Conservation (phyloP, 192 early-diverging fungal genomes). For the Rhizophagus prolifer region DNA sequence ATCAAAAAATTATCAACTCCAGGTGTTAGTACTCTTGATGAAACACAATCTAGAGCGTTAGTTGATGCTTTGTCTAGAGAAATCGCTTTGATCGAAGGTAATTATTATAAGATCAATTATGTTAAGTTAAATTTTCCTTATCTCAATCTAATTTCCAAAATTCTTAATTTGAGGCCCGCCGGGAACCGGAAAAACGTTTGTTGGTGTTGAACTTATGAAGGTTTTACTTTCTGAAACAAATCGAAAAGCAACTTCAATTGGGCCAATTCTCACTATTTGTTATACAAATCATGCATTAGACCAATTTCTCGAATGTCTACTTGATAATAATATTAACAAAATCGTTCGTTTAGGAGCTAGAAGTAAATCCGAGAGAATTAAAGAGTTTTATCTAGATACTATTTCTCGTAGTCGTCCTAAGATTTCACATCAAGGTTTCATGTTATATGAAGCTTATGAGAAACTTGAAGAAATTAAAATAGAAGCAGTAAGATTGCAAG, state of each 20-base stretch:
- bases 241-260: neutral
- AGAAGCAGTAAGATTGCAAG: neutral
- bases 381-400: constrained; percentile 14
- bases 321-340: constrained; percentile 9
- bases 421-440: neutral
- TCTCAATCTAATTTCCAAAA: neutral
- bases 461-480: neutral
- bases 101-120: neutral
- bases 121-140: neutral
- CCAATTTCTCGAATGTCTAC: constrained; percentile 51
- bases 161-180: constrained; percentile 39
- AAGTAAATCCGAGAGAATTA: constrained; percentile 35
- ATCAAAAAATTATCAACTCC: constrained; percentile 14
- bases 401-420: neutral
- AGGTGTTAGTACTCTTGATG: constrained; percentile 41
- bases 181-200: constrained; percentile 52
- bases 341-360: constrained; percentile 53
- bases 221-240: constrained; percentile 33
- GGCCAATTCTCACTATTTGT: constrained; percentile 51
- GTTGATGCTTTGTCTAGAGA: constrained; percentile 49
- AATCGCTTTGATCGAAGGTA: constrained; percentile 57
- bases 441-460: neutral
- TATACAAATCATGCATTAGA: constrained; percentile 68
- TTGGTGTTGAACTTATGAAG: constrained; percentile 50
- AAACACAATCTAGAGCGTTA: constrained; percentile 51